Evolutionary conservation across 345 rosid species (phyloP).

Genomic region (Abelmoschus esculentus): DNA sequence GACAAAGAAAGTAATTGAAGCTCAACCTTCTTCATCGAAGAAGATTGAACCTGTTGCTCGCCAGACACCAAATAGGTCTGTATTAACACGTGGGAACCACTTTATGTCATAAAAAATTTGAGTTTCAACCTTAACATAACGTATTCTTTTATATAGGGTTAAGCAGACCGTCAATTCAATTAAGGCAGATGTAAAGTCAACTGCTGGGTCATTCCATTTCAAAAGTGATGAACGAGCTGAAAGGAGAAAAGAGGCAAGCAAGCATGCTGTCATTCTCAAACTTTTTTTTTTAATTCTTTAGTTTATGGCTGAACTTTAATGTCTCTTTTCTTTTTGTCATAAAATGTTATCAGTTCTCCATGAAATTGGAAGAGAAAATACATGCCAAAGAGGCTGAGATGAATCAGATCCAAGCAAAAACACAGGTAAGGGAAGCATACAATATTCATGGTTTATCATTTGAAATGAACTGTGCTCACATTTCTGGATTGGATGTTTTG

Average conservation of each 20-base stretch:
- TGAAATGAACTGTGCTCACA: too few species aligned
- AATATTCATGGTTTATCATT: neutral
- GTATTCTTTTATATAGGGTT: slow-evolving; percentile 28
- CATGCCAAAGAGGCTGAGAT: slow-evolving; percentile 65
- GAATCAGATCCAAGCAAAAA: slow-evolving; percentile 54
- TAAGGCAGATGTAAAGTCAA: slow-evolving; percentile 39
- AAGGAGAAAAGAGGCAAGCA: slow-evolving; percentile 70
- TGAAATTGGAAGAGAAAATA: slow-evolving; percentile 69
- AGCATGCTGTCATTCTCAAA: slow-evolving; percentile 2
- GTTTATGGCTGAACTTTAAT: neutral
- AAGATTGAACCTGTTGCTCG: slow-evolving; percentile 32
- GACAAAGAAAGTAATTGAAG: slow-evolving; percentile 35
- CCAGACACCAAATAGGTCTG: slow-evolving; percentile 42
- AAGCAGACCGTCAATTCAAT: slow-evolving; percentile 27
- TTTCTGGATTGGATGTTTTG: too few species aligned
- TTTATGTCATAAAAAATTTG: neutral
- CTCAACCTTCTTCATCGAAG: slow-evolving; percentile 28
- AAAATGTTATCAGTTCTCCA: slow-evolving; percentile 39
- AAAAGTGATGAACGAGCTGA: slow-evolving; percentile 66
- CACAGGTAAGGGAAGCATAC: slow-evolving; percentile 39
- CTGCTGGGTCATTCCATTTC: slow-evolving; percentile 42
- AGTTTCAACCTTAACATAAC: slow-evolving; percentile 5
- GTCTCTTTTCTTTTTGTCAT: slow-evolving; percentile 2
- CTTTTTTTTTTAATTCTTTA: neutral
- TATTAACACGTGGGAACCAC: slow-evolving; percentile 1